phyloP scores from a whole-genome alignment of 2,329 filamentous ascomycete species.

The Penicillium carneum region DNA sequence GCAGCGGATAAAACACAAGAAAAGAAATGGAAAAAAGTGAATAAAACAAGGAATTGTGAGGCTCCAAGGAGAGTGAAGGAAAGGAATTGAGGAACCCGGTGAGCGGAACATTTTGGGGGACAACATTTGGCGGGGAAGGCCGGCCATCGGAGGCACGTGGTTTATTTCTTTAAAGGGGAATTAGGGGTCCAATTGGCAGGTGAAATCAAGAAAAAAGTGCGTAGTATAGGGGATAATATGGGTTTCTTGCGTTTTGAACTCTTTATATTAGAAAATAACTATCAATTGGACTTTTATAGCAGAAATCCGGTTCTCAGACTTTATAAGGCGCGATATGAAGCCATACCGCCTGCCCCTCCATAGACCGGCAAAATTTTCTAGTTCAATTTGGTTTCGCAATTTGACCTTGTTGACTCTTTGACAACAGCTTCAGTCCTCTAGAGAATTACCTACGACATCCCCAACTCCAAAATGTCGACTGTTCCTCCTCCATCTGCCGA shows the following conservation, averaged over 20 bases:
- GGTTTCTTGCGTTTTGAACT: not conserved
- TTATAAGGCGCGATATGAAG: constrained; percentile 2
- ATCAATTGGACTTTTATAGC: not conserved
- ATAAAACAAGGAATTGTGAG: constrained; percentile 15
- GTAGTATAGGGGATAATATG: not conserved
- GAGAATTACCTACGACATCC: not conserved
- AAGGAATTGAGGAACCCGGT: constrained; percentile 22
- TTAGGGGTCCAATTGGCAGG: not conserved
- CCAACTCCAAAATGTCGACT: constrained; percentile 36
- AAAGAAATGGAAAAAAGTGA: constrained; percentile 4
- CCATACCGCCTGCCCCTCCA: constrained; percentile 35
- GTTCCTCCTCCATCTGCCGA: constrained; percentile 36
- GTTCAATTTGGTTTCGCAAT: constrained; percentile 18
- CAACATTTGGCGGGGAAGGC: constrained; percentile 34
- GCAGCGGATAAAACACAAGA: constrained; percentile 11
- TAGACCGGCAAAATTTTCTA: constrained; percentile 32
- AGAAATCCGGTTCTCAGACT: not conserved
- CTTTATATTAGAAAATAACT: not conserved
- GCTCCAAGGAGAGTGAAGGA: constrained; percentile 24
- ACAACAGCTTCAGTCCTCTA: constrained; percentile 8
- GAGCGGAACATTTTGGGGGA: constrained; percentile 21
- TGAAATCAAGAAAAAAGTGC: not conserved
- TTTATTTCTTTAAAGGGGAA: constrained; percentile 17
- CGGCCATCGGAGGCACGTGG: constrained; percentile 45
- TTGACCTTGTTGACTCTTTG: not conserved